Base-by-base conservation (phyloP, 768 basidiomycete genomes). In the Lentinula raphanica region DNA sequence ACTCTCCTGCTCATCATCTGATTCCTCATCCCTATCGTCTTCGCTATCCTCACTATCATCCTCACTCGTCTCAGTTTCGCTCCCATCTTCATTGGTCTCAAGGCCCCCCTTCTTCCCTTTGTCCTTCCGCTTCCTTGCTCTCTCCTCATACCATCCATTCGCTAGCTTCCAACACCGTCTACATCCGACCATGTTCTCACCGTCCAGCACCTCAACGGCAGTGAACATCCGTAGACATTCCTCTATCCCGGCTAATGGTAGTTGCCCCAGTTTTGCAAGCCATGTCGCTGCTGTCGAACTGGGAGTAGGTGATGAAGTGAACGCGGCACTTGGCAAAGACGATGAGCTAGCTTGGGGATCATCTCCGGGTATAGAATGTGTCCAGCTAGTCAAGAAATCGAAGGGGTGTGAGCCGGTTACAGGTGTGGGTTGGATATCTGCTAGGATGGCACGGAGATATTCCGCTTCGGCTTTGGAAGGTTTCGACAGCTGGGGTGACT, bases 101-200 rank as follows among this genome's bases (percentile, higher is more conserved):
- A 58, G 60, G 5, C 63, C 60, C 1, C 60, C 60, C 68, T 65
- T 64, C 72, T 64, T 59, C 1, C 60, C 60, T 68, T 65, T 64
- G 71, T 64, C 53, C 66, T 61, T 60, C 56, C 56, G 60, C 65
- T 35, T 60, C 50, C 56, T n/a, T 48, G 36, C 2, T 59, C 61
- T 19, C 63, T 62, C 2, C 60, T 64, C 68, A 62, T 85, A 82
- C 58, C 79, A 69, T 17, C 89, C 88, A 66, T 93, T 84, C 57
- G 83, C 85, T 35, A 93, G 86, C 76, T 93, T 94, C 95, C 95
- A 98, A 72, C 95, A 98, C 53, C 88, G 80, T 62, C 88, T 81
- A 69, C 95, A 98, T 0, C 94, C 94, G 54, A 97, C 94, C 75
- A 87, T 88, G 64, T 98, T 97, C 64, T 97, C 95, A 0, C 92